Percentiles rank a stretch among this genome's conserved stretches.
These are phyloP conservation scores for Nannochloris sp. DNA, from an alignment of 139 green algal genomes.

Conservation along the genomic window DNA sequence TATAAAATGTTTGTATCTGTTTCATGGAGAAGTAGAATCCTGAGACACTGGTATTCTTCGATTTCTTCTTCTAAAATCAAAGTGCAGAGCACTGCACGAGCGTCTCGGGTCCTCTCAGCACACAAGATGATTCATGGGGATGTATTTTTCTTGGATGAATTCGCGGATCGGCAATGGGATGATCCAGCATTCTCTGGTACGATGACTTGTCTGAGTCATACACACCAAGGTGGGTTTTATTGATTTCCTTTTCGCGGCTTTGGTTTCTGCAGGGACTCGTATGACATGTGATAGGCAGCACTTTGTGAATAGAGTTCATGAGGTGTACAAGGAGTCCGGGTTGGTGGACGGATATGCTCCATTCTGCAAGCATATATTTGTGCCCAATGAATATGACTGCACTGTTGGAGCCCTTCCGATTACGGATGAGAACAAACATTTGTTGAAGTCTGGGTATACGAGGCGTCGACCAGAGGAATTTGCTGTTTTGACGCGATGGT, in stretches of 20 bases:
- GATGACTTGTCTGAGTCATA: background rate
- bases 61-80: no score
- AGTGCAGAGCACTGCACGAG: no score
- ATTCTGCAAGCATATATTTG: slow-evolving; percentile 94
- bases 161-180: slow-evolving; percentile 77
- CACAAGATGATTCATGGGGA: slow-evolving; percentile 13
- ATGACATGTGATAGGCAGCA: slow-evolving; percentile 16
- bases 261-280: slow-evolving; percentile 4
- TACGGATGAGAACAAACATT: slow-evolving; percentile 58
- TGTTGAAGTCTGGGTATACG: slow-evolving; percentile 67
- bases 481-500: slow-evolving; percentile 69
- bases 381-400: slow-evolving; percentile 73
- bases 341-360: slow-evolving; percentile 84
- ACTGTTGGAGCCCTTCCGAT: slow-evolving; percentile 57
- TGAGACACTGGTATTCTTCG: no score
- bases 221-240: no score
- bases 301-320: slow-evolving; percentile 58
- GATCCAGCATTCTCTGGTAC: slow-evolving; percentile 40
- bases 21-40: no score
- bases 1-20: no score
- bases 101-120: no score
- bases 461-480: slow-evolving; percentile 70
- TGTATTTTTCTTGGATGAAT: slow-evolving; percentile 77
- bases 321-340: slow-evolving; percentile 23
- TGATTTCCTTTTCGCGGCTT: no score